These are phyloP conservation scores for Dendrothele bispora DNA, from an alignment of 768 basidiomycete species.

Conservation along the genomic window DNA sequence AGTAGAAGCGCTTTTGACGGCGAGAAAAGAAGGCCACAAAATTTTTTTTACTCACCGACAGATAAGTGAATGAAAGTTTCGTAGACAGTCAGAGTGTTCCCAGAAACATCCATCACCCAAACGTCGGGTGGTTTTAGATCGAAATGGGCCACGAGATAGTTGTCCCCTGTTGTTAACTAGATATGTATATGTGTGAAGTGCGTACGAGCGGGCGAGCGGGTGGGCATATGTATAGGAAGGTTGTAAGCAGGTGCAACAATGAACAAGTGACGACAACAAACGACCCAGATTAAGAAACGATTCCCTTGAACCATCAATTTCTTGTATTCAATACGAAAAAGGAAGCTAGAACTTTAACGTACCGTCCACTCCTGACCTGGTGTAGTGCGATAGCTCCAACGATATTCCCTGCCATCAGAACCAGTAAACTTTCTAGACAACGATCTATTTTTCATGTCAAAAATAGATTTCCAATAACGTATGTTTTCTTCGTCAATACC, in stretches of 20 bases:
- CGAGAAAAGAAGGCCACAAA: neutral
- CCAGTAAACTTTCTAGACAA: constrained; percentile 67
- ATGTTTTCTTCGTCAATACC: too few relatives aligned
- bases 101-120: constrained; percentile 59
- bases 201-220: too few relatives aligned
- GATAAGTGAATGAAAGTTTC: constrained; percentile 53
- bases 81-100: constrained; percentile 60
- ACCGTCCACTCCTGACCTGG: constrained; percentile 77
- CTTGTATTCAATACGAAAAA: too few relatives aligned
- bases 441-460: too few relatives aligned
- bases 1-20: constrained; percentile 37
- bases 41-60: constrained; percentile 49
- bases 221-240: neutral
- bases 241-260: constrained; percentile 7
- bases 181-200: too few relatives aligned
- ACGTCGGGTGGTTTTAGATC: constrained; percentile 56
- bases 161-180: constrained; percentile 56
- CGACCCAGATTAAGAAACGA: too few relatives aligned
- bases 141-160: constrained; percentile 63
- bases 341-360: too few relatives aligned
- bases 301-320: too few relatives aligned
- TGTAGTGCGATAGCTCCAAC: constrained; percentile 58
- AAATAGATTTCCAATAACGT: too few relatives aligned
- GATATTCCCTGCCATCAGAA: constrained; percentile 70
- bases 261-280: constrained; percentile 3